A percentile compares a stretch with the other conserved stretches of the same genome.
phyloP scores from a whole-genome alignment of 371 early-diverging fungal genomes.

The Mortierella sp. region DNA sequence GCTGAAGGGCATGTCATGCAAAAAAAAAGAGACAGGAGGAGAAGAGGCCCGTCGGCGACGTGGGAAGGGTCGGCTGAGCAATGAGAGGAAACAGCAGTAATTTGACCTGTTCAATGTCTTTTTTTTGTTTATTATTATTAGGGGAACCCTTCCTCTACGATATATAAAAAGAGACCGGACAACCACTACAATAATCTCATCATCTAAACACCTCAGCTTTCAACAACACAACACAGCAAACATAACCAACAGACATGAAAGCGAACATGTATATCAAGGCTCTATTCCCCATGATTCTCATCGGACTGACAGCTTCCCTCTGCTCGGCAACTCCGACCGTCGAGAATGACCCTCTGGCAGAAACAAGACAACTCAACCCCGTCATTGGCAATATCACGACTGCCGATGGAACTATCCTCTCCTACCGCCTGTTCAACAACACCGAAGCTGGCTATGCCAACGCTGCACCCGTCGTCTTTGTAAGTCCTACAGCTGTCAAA shows the following conservation, averaged over 20 bases:
- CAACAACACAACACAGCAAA: neutral
- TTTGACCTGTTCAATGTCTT: no score
- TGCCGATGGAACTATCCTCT: slow-evolving; percentile 12
- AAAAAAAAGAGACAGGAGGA: neutral
- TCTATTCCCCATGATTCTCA: neutral
- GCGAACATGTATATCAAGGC: slow-evolving; percentile 3
- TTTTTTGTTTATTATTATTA: no score
- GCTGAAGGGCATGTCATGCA: neutral
- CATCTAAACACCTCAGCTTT: neutral
- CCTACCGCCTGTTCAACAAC: slow-evolving; percentile 6
- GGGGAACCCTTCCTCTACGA: no score
- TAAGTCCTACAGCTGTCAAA: neutral
- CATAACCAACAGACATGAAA: neutral
- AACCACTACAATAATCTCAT: no score
- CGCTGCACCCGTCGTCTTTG: slow-evolving; percentile 16
- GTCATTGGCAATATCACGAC: slow-evolving; percentile 15
- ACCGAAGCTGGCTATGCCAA: neutral
- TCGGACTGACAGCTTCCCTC: neutral
- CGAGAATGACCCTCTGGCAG: neutral
- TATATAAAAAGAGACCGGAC: no score
- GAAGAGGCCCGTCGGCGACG: neutral
- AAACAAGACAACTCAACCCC: neutral
- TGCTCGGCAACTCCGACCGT: slow-evolving; percentile 12
- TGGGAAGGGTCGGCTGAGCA: neutral
- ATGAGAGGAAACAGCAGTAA: neutral